A percentile compares a stretch with the other conserved stretches of the same genome.
phyloP scores from a whole-genome alignment of 2,329 filamentous ascomycete species.

The Teratosphaeria pseudoeucalypti region DNA sequence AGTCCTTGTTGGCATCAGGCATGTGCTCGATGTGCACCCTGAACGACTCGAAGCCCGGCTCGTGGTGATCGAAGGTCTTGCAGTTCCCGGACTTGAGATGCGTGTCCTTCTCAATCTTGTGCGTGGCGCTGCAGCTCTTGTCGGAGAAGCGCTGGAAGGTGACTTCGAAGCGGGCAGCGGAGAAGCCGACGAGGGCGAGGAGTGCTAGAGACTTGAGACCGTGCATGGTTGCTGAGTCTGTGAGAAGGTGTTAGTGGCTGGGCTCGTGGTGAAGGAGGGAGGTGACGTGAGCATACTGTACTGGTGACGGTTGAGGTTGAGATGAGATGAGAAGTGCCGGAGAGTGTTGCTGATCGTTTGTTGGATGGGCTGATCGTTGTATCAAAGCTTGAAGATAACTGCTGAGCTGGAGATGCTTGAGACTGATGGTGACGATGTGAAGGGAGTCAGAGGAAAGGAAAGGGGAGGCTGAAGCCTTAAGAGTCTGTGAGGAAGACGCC shows the following conservation, averaged over 20 bases:
- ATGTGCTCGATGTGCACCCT: not conserved
- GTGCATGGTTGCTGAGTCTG: not conserved
- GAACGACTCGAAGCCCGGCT: slow-evolving; percentile 7
- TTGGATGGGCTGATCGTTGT: not conserved
- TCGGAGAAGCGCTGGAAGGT: slow-evolving; percentile 7
- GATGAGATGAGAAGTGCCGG: not conserved
- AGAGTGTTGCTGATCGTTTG: not conserved
- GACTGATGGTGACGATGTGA: not conserved
- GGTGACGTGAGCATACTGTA: not conserved
- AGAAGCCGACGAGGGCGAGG: not conserved
- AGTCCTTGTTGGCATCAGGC: slow-evolving; percentile 1
- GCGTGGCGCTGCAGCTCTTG: not conserved
- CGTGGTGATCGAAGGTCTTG: slow-evolving; percentile 6
- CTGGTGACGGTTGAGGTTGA: not conserved
- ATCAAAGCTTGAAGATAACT: not conserved
- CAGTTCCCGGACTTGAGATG: slow-evolving; percentile 5
- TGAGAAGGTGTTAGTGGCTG: not conserved
- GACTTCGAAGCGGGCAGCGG: slow-evolving; percentile 1
- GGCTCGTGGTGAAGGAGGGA: not conserved
- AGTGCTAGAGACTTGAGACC: slow-evolving; percentile 1
- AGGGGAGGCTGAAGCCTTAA: not conserved
- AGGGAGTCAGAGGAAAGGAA: not conserved
- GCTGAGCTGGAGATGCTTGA: not conserved
- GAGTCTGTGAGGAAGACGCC: not conserved
- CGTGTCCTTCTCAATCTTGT: slow-evolving; percentile 7